phyloP scores from a whole-genome alignment of 1,284 basidiomycete genomes.

The Phellopilus nigrolimitatus region DNA sequence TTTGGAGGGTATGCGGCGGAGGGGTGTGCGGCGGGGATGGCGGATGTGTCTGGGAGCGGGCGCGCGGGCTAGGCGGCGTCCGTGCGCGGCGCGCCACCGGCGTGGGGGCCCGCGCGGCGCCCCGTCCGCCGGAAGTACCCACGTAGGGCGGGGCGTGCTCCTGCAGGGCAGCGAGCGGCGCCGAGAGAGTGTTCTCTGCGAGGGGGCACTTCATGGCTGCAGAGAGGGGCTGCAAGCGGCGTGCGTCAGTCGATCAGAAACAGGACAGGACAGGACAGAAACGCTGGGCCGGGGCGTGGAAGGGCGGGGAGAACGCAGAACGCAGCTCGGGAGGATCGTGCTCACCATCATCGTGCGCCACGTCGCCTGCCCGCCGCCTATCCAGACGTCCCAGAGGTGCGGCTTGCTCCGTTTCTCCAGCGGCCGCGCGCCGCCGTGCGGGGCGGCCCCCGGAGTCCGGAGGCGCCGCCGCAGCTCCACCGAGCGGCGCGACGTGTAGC shows the following conservation, averaged over 20 bases:
- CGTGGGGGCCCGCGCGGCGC: background rate
- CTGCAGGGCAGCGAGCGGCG: background rate
- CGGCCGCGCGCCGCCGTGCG: background rate
- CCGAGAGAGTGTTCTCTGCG: background rate
- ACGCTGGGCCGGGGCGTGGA: no score
- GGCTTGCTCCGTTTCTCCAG: slow-evolving; percentile 1
- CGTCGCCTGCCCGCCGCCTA: slow-evolving; percentile 1
- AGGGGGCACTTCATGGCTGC: background rate
- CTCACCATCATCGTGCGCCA: slow-evolving; percentile 18
- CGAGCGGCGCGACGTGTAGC: slow-evolving; percentile 40
- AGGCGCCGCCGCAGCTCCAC: background rate
- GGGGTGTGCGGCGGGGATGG: background rate
- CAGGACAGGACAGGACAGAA: no score
- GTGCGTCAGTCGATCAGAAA: background rate
- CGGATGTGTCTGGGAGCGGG: background rate
- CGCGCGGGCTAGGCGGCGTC: background rate
- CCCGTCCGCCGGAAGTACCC: slow-evolving; percentile 7
- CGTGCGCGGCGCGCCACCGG: no score
- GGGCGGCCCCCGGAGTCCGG: background rate
- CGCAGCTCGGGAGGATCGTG: background rate
- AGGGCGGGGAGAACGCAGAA: background rate
- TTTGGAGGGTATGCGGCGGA: background rate
- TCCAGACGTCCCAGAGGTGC: slow-evolving; percentile 14
- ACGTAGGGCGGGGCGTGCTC: background rate
- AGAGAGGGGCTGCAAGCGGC: slow-evolving; percentile 9